phyloP scores from a whole-genome alignment of 2,329 filamentous ascomycete species.

The Phyllosticta paracitricarpa region DNA sequence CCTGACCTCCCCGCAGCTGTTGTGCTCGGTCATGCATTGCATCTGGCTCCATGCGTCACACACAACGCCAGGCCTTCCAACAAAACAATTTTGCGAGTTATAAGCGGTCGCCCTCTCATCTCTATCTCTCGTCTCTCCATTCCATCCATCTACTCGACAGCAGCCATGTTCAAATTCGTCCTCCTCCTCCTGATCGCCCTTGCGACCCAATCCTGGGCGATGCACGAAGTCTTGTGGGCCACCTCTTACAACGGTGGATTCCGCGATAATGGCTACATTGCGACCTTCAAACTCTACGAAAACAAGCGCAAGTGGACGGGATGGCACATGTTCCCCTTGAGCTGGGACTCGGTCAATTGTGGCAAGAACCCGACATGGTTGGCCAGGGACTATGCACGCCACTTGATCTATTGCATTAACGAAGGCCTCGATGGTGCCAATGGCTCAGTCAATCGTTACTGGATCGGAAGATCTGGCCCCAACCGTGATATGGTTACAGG shows the following conservation, averaged over 20 bases:
- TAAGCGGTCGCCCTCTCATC: too few species aligned
- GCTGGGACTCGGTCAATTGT: slow-evolving; percentile 1
- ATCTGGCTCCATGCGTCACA: too few species aligned
- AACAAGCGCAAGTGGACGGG: not conserved
- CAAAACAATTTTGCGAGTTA: too few species aligned
- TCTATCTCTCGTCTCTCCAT: too few species aligned
- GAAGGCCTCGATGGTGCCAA: slow-evolving; percentile 43
- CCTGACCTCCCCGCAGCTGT: too few species aligned
- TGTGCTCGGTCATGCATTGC: too few species aligned
- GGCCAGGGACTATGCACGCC: slow-evolving; percentile 41
- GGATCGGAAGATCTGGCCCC: not conserved
- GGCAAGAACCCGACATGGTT: slow-evolving; percentile 51
- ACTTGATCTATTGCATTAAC: slow-evolving; percentile 49
- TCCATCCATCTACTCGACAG: too few species aligned
- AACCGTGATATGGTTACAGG: not conserved
- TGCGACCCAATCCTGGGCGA: too few species aligned
- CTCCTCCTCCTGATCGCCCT: too few species aligned
- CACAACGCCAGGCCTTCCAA: too few species aligned
- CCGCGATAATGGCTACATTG: slow-evolving; percentile 32
- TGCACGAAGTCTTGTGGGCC: slow-evolving; percentile 19
- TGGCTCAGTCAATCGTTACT: slow-evolving; percentile 34
- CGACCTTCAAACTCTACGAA: slow-evolving; percentile 25
- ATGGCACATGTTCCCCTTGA: not conserved
- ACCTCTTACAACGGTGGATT: slow-evolving; percentile 27
- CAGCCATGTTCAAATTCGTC: too few species aligned